These are phyloP conservation scores for Ensete ventricosum DNA, from an alignment of 176 grass and related monocot species.

Conservation along the genomic window DNA sequence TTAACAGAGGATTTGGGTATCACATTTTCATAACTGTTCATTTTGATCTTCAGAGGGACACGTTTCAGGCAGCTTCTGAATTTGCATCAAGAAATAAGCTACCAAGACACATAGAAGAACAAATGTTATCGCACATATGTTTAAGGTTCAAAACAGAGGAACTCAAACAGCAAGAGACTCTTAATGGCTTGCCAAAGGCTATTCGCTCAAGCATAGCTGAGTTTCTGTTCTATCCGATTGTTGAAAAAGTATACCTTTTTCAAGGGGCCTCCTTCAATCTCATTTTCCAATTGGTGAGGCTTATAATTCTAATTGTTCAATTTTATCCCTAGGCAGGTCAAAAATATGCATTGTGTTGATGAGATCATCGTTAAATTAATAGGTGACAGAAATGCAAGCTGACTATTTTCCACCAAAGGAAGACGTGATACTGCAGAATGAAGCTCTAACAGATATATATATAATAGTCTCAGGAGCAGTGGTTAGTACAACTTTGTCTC, in stretches of 20 bases:
- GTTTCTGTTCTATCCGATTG: constrained; percentile 1
- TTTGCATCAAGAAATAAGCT: constrained; percentile 3
- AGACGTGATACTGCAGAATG: constrained; percentile 8
- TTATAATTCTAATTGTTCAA: neutral
- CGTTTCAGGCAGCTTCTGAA: neutral
- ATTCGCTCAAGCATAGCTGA: neutral
- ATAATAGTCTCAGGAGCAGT: constrained; percentile 7
- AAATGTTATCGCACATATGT: constrained; percentile 14
- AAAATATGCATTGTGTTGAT: neutral
- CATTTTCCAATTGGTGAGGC: constrained; percentile 2
- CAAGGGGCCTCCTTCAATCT: neutral
- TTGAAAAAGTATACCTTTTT: constrained; percentile 2
- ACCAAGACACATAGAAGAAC: neutral
- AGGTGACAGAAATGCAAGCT: constrained; percentile 10
- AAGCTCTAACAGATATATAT: neutral
- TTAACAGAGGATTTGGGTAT: no score
- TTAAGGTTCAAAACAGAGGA: constrained; percentile 13
- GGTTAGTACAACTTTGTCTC: neutral
- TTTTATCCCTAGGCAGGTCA: no score
- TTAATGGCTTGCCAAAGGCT: neutral
- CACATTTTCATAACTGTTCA: neutral
- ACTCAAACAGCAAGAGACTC: constrained; percentile 1
- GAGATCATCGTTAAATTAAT: neutral
- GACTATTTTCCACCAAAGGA: constrained; percentile 10
- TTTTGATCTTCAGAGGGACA: constrained; percentile 9